Conservation (phyloP, 805 yeast species). For the Candida maris region DNA sequence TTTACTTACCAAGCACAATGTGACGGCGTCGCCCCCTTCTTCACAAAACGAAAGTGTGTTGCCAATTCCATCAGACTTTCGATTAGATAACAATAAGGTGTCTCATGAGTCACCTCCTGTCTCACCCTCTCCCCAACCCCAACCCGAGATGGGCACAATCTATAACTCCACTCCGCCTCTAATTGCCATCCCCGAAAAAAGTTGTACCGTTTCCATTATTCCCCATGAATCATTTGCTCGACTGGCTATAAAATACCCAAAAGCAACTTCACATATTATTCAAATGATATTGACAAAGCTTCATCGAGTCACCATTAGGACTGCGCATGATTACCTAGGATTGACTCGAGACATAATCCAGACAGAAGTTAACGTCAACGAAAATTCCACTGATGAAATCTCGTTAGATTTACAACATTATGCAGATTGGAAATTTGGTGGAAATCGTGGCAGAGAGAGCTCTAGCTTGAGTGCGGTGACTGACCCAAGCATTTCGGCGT, state of each 20-base stretch:
- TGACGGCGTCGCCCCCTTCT: neutral
- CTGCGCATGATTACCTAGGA: conserved; percentile 84
- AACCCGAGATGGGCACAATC: neutral
- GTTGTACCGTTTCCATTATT: conserved; percentile 86
- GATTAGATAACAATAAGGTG: conserved; percentile 15
- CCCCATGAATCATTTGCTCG: conserved; percentile 80
- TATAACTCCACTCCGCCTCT: conserved; percentile 27
- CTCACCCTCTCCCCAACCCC: conserved; percentile 3
- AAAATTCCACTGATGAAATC: conserved; percentile 41
- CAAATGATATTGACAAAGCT: conserved; percentile 86
- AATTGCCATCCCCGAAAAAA: conserved; percentile 69
- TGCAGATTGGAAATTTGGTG: conserved; percentile 9
- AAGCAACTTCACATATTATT: conserved; percentile 88
- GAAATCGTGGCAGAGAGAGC: conserved; percentile 1
- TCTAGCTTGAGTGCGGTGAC: conserved; percentile 8
- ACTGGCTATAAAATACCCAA: conserved; percentile 71
- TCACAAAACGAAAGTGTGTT: conserved; percentile 5
- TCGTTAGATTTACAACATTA: conserved; percentile 64
- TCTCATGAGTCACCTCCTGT: conserved; percentile 10
- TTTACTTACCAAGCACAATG: conserved; percentile 42
- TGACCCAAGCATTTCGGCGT: conserved; percentile 4
- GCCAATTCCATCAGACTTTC: conserved; percentile 15
- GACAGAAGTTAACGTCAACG: conserved; percentile 67
- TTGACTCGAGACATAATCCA: conserved; percentile 75
- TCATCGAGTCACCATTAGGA: conserved; percentile 86